Base-by-base conservation (phyloP, 768 basidiomycete species). In the Tylopilus balloui region DNA sequence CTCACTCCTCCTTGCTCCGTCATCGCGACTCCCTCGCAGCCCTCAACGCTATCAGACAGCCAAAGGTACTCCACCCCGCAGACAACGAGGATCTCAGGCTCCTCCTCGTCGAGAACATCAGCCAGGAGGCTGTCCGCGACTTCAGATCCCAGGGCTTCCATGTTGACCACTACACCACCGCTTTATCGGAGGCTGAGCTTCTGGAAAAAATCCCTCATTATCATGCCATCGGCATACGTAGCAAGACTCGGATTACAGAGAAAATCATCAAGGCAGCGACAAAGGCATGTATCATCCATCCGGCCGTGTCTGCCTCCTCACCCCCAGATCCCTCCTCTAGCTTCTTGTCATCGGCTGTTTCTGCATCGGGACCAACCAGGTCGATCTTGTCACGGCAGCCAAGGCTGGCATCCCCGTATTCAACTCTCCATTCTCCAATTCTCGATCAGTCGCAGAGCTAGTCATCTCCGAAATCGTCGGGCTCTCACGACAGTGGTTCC, bases 361-460 rank as follows among this genome's bases (percentile, higher is more conserved):
- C 79, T 99, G 96, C 72, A 99, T 99, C 56, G 96, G 96, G 43
- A 94, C 92, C 45, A 98, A 98, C 70, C 96, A 98, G 69, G 96
- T 98, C 56, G 93, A 97, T 65, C 83, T 99, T 39, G 52, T 65
- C 42, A 82, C 87, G 3, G 92, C 94, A 21, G 83, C 87, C 29
- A 80, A 81, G 46, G 82, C 88, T 45, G 96, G 96, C 50, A 88
- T 99, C 56, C 92, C 95, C 24, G 95, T 99, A 47, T 99, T 99
- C 78, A 99, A 99, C 70, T 98, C 96, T 6, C 96, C 96, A 29
- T 95, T 94, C 73, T 94, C 92, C 65, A 98, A 96, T 75, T 98
- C 96, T 27, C 90, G 96, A 58, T 98, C 96, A 1, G 96, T 99
- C 47, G 96, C 96, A 34, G 96, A 99, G 72, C 83, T 99, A 41